Conservation (phyloP, 2,329 filamentous ascomycete genomes). For the Thermothelomyces thermophilus region DNA sequence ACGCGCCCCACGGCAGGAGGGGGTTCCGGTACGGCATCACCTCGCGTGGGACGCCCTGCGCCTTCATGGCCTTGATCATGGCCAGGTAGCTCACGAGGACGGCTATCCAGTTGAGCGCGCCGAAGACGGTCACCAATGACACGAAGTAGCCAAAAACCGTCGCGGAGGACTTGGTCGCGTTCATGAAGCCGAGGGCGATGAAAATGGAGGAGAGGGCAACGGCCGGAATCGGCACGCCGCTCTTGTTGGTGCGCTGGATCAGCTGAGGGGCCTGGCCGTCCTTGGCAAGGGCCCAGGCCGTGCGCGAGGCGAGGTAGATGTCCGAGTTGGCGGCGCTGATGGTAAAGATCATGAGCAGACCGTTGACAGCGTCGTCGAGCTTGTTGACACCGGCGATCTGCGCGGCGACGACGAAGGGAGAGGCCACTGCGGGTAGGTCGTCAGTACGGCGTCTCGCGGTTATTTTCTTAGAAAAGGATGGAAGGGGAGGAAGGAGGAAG, state of each 20-base stretch:
- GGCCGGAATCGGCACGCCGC: conserved; percentile 37
- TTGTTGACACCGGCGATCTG: conserved; percentile 42
- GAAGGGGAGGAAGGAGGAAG: not conserved
- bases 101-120: conserved; percentile 39
- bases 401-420: conserved; percentile 48
- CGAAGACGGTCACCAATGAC: conserved; percentile 38
- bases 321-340: conserved; percentile 57
- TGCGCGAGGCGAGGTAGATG: conserved; percentile 40
- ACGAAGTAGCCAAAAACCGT: conserved; percentile 39
- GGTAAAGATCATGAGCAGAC: conserved; percentile 51
- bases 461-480: not conserved
- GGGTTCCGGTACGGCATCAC: conserved; percentile 34
- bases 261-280: conserved; percentile 35
- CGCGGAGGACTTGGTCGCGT: conserved; percentile 31
- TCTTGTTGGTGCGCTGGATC: conserved; percentile 30
- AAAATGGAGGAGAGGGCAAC: conserved; percentile 33
- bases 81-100: conserved; percentile 35
- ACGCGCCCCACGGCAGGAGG: conserved; percentile 36
- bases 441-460: conserved; percentile 2
- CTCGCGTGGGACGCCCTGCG: conserved; percentile 31
- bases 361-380: conserved; percentile 53
- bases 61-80: conserved; percentile 34
- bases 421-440: conserved; percentile 37
- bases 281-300: conserved; percentile 34
- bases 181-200: conserved; percentile 36